Evolutionary conservation across 805 yeast genomes (phyloP).

Genomic region (Hagleromyces aurorensis): DNA sequence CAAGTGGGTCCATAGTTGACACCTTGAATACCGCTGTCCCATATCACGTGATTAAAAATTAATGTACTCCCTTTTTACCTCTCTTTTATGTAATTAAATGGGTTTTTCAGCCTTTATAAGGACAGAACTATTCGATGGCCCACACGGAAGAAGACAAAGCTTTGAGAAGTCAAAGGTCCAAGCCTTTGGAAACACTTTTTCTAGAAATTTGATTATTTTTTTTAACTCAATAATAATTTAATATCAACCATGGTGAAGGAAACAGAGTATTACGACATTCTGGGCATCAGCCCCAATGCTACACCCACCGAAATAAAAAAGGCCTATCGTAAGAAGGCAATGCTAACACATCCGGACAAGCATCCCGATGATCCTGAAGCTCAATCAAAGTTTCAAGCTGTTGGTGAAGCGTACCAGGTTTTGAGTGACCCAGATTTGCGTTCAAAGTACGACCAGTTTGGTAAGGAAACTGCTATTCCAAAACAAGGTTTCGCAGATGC

Average conservation of each 20-base stretch:
- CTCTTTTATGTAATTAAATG: too few relatives aligned
- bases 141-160: conserved; percentile 1
- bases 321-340: conserved; percentile 87
- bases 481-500: conserved; percentile 79
- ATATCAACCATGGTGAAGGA: conserved; percentile 62
- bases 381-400: conserved; percentile 74
- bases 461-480: conserved; percentile 68
- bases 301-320: conserved; percentile 78
- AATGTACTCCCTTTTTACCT: too few relatives aligned
- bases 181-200: too few relatives aligned
- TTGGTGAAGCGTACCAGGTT: conserved; percentile 66
- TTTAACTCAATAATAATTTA: conserved; percentile 1
- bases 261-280: conserved; percentile 75
- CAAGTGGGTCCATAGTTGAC: too few relatives aligned
- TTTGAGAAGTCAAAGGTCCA: not conserved
- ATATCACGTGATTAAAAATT: too few relatives aligned
- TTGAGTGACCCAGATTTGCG: conserved; percentile 67
- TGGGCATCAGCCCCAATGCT: conserved; percentile 64
- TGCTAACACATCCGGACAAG: conserved; percentile 90
- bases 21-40: too few relatives aligned
- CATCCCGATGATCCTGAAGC: conserved; percentile 93
- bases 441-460: conserved; percentile 71
- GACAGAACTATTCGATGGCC: too few relatives aligned
- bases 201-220: not conserved
- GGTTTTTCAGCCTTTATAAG: too few relatives aligned